Percentiles rank a stretch among this genome's conserved stretches.
Conservation (phyloP, 805 yeast genomes). For the Isabelozyma rhagii region DNA sequence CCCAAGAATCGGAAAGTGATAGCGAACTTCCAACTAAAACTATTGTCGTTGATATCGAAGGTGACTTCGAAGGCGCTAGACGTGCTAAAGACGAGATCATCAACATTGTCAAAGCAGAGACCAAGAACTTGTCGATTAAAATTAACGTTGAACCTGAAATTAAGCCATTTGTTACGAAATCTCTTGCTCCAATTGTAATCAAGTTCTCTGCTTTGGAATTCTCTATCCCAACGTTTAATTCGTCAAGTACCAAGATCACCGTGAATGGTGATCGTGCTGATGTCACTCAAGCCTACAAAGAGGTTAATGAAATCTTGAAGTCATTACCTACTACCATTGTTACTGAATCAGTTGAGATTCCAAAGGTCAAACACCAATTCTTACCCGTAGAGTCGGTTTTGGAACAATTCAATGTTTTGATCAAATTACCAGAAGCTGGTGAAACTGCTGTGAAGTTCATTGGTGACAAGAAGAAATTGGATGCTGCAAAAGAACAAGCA, state of each 20-base stretch:
- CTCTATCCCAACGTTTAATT: slow-evolving; percentile 33
- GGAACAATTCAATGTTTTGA: slow-evolving; percentile 53
- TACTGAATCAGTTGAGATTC: slow-evolving; percentile 59
- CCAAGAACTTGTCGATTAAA: slow-evolving; percentile 53
- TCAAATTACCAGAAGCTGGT: slow-evolving; percentile 50
- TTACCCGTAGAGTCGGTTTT: slow-evolving; percentile 55
- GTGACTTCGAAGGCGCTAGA: slow-evolving; percentile 80
- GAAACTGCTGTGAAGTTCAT: slow-evolving; percentile 55
- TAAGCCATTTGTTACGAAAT: slow-evolving; percentile 44
- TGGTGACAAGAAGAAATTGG: slow-evolving; percentile 56
- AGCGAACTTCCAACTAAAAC: slow-evolving; percentile 56
- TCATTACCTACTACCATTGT: slow-evolving; percentile 43
- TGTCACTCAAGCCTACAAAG: slow-evolving; percentile 53
- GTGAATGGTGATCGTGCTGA: slow-evolving; percentile 71
- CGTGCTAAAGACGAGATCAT: slow-evolving; percentile 68
- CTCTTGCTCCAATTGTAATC: slow-evolving; percentile 21
- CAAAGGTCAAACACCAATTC: slow-evolving; percentile 66
- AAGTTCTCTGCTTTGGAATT: slow-evolving; percentile 26
- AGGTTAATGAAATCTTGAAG: slow-evolving; percentile 45
- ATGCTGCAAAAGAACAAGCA: slow-evolving; percentile 61
- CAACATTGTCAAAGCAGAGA: slow-evolving; percentile 72
- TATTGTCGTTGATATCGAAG: slow-evolving; percentile 66
- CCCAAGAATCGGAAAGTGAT: slow-evolving; percentile 27
- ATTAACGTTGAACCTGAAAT: slow-evolving; percentile 42
- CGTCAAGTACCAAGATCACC: slow-evolving; percentile 37